Conservation (phyloP, 176 grass and related monocot genomes). For the Bromus sterilis region DNA sequence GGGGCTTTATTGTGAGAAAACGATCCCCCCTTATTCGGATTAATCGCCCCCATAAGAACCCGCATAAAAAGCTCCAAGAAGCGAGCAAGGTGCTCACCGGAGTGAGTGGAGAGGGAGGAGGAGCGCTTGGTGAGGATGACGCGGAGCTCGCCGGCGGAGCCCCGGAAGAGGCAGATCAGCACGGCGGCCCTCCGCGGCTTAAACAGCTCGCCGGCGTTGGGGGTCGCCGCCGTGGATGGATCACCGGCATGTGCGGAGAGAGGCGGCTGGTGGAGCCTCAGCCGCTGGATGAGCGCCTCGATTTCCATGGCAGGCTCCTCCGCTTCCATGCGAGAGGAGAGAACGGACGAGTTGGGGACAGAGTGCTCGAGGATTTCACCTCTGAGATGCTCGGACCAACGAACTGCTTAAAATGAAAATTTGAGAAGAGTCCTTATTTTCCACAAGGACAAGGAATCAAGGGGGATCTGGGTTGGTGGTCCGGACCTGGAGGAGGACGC, state of each 20-base stretch:
- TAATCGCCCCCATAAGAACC: neutral
- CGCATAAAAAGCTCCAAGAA: neutral
- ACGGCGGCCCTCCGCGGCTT: constrained; percentile 51
- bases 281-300: constrained; percentile 30
- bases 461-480: too few species aligned
- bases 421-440: too few species aligned
- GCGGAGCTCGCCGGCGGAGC: constrained; percentile 38
- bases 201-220: constrained; percentile 21
- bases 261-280: constrained; percentile 35
- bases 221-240: neutral
- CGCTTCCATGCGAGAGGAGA: neutral
- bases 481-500: too few species aligned
- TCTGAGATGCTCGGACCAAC: neutral
- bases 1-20: neutral
- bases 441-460: too few species aligned
- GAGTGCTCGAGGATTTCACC: neutral
- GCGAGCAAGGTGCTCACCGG: constrained; percentile 26
- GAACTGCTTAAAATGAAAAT: neutral
- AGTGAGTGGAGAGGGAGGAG: constrained; percentile 57
- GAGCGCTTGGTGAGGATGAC: constrained; percentile 74
- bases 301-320: neutral
- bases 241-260: constrained; percentile 19
- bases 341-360: neutral
- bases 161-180: constrained; percentile 58
- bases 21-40: neutral